A percentile compares a stretch with the other conserved stretches of the same genome.
These are phyloP conservation scores for Claviceps sp. DNA, from an alignment of 2,329 filamentous ascomycete genomes.

Conservation along the genomic window DNA sequence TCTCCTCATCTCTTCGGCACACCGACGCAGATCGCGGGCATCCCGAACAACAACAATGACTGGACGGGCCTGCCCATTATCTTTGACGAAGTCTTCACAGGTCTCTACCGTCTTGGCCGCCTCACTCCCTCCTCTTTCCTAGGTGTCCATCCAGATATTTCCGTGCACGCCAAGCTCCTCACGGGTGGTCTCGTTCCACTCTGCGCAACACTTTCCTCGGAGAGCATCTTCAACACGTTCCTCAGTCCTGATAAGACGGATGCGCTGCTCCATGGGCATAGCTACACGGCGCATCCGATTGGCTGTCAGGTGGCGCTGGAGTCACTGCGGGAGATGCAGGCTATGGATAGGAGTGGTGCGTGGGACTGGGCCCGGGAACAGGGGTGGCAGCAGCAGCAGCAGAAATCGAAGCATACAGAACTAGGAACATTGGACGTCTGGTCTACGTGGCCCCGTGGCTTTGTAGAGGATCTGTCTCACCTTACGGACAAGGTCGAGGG, in stretches of 20 bases:
- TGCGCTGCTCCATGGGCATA: conserved; percentile 71
- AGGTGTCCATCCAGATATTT: conserved; percentile 55
- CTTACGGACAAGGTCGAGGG: conserved; percentile 41
- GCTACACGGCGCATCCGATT: conserved; percentile 73
- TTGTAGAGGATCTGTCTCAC: conserved; percentile 46
- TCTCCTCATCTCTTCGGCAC: conserved; percentile 41
- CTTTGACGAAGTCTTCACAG: conserved; percentile 82
- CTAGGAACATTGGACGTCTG: conserved; percentile 26
- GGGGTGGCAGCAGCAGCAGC: conserved; percentile 21
- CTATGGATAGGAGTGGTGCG: conserved; percentile 38
- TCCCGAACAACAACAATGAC: conserved; percentile 25
- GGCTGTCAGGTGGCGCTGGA: conserved; percentile 68
- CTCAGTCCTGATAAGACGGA: conserved; percentile 60
- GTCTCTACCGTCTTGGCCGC: conserved; percentile 66
- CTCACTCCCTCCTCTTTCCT: conserved; percentile 60
- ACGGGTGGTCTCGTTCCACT: conserved; percentile 71
- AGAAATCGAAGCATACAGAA: not conserved
- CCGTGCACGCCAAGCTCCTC: conserved; percentile 70
- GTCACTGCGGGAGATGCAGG: conserved; percentile 44
- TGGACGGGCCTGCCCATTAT: conserved; percentile 70
- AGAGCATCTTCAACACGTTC: conserved; percentile 61
- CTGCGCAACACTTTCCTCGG: conserved; percentile 60
- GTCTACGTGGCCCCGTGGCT: conserved; percentile 56
- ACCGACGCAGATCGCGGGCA: conserved; percentile 5
- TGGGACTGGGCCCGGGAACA: conserved; percentile 43